Conservation (phyloP, 2,329 filamentous ascomycete species). For the Sporothrix humicola region DNA sequence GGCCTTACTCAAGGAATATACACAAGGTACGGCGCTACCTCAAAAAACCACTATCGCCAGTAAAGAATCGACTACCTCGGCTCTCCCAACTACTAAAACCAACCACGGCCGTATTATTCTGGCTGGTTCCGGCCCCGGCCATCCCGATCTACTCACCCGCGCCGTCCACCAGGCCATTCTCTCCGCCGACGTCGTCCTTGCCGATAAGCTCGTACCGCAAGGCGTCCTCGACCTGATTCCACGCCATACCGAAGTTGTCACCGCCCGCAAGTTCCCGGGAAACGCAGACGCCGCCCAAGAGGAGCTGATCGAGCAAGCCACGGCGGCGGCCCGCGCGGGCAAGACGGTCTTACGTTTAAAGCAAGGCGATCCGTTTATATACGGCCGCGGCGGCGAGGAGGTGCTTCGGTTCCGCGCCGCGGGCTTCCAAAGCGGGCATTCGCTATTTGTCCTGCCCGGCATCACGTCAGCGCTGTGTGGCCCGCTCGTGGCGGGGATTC, state of each 20-base stretch:
- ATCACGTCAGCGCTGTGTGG: constrained; percentile 88
- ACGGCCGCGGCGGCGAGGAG: constrained; percentile 93
- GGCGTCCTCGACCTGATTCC: constrained; percentile 89
- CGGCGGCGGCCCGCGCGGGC: constrained; percentile 68
- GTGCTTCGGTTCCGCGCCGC: constrained; percentile 78
- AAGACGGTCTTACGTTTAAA: constrained; percentile 87
- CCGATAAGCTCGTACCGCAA: constrained; percentile 84
- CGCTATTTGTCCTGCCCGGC: constrained; percentile 75
- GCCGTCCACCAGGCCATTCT: constrained; percentile 79
- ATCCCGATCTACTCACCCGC: constrained; percentile 87
- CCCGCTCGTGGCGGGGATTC: constrained; percentile 85
- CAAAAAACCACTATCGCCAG: background rate
- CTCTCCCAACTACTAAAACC: constrained; percentile 24
- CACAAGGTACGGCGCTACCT: constrained; percentile 41
- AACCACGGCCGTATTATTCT: constrained; percentile 74
- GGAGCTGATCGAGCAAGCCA: constrained; percentile 80
- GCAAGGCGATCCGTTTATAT: constrained; percentile 96
- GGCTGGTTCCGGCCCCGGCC: constrained; percentile 89
- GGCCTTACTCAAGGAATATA: constrained; percentile 74
- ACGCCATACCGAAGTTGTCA: constrained; percentile 84
- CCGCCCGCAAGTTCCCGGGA: constrained; percentile 95
- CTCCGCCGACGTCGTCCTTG: constrained; percentile 75
- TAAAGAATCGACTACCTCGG: background rate
- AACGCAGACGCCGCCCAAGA: constrained; percentile 94
- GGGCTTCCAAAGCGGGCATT: constrained; percentile 64